Evolutionary conservation across 306 rosid genomes (phyloP).

Genomic region (Acacia confusa): DNA sequence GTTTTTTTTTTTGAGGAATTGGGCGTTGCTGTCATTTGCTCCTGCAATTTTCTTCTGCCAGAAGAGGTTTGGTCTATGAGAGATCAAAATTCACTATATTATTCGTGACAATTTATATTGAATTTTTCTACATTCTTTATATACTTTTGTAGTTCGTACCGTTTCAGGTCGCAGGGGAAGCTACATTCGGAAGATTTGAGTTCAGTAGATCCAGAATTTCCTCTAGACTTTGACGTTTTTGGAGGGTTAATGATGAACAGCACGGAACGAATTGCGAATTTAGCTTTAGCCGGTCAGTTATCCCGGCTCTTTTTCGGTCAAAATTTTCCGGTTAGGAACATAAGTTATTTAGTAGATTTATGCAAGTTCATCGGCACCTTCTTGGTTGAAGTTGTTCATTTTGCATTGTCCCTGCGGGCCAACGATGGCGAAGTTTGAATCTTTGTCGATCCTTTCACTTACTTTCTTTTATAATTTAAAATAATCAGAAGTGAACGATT

Average conservation of each 20-base stretch:
- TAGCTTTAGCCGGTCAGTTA: conserved; percentile 78
- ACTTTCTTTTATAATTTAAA: neutral
- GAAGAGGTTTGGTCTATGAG: conserved; percentile 29
- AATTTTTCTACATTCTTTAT: conserved; percentile 3
- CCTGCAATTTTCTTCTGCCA: conserved; percentile 19
- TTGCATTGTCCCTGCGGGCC: neutral
- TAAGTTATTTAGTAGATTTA: neutral
- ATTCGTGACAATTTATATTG: neutral
- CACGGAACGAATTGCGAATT: conserved; percentile 80
- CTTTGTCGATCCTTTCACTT: neutral
- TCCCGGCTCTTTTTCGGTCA: neutral
- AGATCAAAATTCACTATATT: neutral
- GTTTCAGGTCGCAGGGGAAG: conserved; percentile 54
- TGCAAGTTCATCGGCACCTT: neutral
- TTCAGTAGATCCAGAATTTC: conserved; percentile 41
- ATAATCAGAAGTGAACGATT: neutral
- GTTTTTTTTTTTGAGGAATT: conserved; percentile 14
- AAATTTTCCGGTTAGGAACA: neutral
- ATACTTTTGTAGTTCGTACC: conserved; percentile 6
- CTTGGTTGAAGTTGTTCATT: neutral
- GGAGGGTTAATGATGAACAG: conserved; percentile 58
- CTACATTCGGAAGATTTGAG: conserved; percentile 29
- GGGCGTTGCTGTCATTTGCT: conserved; percentile 41
- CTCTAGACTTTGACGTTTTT: conserved; percentile 12
- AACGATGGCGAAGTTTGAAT: neutral